Conservation (phyloP, 176 grass and related monocot genomes). For the Paspalum vaginatum region DNA sequence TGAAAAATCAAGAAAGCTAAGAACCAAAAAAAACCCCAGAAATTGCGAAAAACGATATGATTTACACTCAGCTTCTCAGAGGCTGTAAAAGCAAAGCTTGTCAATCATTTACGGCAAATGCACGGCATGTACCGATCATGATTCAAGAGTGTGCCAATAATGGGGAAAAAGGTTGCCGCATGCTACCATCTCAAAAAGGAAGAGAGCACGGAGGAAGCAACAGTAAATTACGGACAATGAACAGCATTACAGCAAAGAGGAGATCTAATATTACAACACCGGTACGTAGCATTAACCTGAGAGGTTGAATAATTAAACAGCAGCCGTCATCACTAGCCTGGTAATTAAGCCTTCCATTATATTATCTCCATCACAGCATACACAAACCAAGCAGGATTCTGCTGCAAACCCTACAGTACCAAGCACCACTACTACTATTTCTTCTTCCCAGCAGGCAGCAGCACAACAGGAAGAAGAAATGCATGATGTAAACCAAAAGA, state of each 20-base stretch:
- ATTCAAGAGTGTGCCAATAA: too few relatives aligned
- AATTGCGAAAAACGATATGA: background rate
- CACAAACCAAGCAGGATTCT: constrained; percentile 46
- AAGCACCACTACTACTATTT: constrained; percentile 7
- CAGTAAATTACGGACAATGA: background rate
- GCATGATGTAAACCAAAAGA: constrained; percentile 33
- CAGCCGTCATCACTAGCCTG: background rate
- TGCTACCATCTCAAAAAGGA: background rate
- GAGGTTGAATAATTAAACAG: background rate
- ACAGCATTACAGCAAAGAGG: background rate
- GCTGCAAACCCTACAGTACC: constrained; percentile 59
- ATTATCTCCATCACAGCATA: constrained; percentile 49
- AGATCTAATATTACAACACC: background rate
- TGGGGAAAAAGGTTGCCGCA: background rate
- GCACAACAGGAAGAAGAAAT: constrained; percentile 14
- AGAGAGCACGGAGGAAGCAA: background rate
- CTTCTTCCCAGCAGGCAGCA: constrained; percentile 4
- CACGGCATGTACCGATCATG: background rate
- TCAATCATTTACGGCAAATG: background rate
- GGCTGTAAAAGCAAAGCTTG: background rate
- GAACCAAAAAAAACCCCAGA: background rate
- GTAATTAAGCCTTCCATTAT: constrained; percentile 37
- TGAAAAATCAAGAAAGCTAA: background rate
- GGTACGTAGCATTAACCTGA: background rate
- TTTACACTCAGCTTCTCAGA: background rate